Evolutionary conservation across 495 filamentous ascomycete species (phyloP), one percentile per base, ranked within the genome.

Genomic region (Talaromyces proteolyticus): DNA sequence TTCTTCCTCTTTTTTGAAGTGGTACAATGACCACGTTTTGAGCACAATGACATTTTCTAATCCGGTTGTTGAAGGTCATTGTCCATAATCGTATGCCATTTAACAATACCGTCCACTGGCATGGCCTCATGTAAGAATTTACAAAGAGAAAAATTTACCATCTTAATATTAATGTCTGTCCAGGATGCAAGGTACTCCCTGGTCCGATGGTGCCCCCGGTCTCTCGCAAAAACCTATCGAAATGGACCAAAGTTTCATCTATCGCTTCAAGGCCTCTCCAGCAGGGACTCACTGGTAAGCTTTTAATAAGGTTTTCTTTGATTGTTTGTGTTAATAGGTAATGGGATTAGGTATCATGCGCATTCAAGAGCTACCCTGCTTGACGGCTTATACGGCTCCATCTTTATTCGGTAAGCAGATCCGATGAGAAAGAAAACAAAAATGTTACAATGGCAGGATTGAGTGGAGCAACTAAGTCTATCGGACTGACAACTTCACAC

Each of bases 41-140:
- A n/a, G n/a, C n/a, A n/a, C n/a, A n/a, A n/a, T n/a, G n/a, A n/a
- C n/a, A n/a, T n/a, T n/a, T n/a, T n/a, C n/a, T n/a, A n/a, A n/a
- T n/a, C n/a, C n/a, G n/a, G n/a, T n/a, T n/a, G n/a, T n/a, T n/a
- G n/a, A n/a, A 81, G 43, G 74, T 84, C 16, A 65, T 70, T 2
- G 74, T 82, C 17, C 64, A 72, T 55, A 82, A 81, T 62, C 56
- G 65, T 2, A 53, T 75, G 38, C 76, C 75, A 1, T 68, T 68
- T 22, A 70, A 77, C 37, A 70, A 64, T 2, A 69, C 66, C 20
- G 55, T 77, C n/a, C 73, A 77, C 51, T 77, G 64, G 44, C 74
- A 80, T 56, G 75, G 77, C 51, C 62, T 56, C 39, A 52, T 47
- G 26, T 49, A 47, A 5, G 42, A 11, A 11, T 17, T 23, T n/a